Base-by-base conservation (phyloP, 2,329 filamentous ascomycete genomes). In the Elsinoe batatas region DNA sequence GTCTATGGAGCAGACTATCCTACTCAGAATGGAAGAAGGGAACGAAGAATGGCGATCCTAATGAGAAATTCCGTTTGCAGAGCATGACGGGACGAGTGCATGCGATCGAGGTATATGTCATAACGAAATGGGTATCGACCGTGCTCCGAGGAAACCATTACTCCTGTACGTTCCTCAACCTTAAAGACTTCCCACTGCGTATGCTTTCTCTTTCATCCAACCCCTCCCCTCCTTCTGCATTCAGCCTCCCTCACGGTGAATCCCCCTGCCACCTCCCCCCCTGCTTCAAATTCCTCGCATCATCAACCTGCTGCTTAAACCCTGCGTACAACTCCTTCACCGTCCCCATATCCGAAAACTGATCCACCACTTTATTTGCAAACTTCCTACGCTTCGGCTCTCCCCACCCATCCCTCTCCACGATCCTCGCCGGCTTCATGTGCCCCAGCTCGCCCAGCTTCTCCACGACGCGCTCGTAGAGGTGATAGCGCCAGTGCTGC, bases 401-500 rank as follows among this genome's bases (percentile, higher is more conserved):
- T 60, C 76, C 83, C 79, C 81, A 79, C 56, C 72, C 74, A 57
- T 83, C 81, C 7, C 85, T 75, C 65, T 82, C 74, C 1, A 82
- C 72, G 32, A 89, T 71, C 63, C 81, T 77, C 10, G 77, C 70
- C 1, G 81, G 70, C 0, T 72, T 72, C 59, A 85, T 74, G 60
- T 84, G 77, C 0, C 81, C 82, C 57, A 83, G 75, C 1, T 68
- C 68, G 20, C 75, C 69, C 0, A 93, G 78, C 54, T 79, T 80
- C 26, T 78, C 75, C 20, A 85, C 74, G 0, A 91, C 83, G 78
- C 80, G 87, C 60, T 84, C 77, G 64, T 87, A 84, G n/a, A 91
- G 79, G 44, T 83, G 79, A 58, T 79, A 80, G 56, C 84, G 84
- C 88, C 88, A 91, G 69, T 93, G 88, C 3, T 82, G 77, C 3